A percentile compares a stretch with the other conserved stretches of the same genome.
Evolutionary conservation across 2,329 filamentous ascomycete species (phyloP).

Genomic region (Neopestalotiopsis rosae): DNA sequence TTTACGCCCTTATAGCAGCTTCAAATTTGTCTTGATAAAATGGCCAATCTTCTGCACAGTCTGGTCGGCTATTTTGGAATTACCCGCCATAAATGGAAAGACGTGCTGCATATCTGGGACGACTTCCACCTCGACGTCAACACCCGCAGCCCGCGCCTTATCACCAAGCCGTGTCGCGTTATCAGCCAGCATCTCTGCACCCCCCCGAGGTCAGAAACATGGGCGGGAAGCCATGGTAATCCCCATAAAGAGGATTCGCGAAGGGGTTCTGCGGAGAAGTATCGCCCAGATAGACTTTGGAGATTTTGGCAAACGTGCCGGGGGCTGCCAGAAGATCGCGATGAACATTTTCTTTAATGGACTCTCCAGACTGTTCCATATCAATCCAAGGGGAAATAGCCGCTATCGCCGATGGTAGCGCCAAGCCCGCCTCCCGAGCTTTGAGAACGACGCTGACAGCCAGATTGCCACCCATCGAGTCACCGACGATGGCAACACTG

Average conservation of each 20-base stretch:
- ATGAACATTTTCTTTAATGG: not conserved
- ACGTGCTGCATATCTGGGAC: not conserved
- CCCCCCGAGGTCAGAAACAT: not conserved
- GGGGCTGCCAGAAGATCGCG: not conserved
- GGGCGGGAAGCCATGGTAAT: not conserved
- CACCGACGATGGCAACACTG: not conserved
- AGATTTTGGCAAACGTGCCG: not conserved
- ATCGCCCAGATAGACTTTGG: not conserved
- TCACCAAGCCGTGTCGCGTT: not conserved
- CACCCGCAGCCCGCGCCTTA: not conserved
- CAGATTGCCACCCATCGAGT: not conserved
- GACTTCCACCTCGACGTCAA: not conserved
- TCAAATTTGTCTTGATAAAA: not conserved
- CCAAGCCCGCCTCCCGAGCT: not conserved
- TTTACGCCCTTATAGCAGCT: not conserved
- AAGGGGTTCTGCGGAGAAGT: not conserved
- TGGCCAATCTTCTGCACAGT: not conserved
- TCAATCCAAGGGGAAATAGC: not conserved
- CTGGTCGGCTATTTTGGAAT: not conserved
- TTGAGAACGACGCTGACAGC: not conserved
- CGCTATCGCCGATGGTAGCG: not conserved
- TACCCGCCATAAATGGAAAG: not conserved
- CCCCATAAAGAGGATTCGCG: not conserved
- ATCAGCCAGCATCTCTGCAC: not conserved
- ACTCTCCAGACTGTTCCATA: not conserved